Evolutionary conservation across 1,139 yeast genomes (phyloP).

Genomic region (Candida sanyaensis): DNA sequence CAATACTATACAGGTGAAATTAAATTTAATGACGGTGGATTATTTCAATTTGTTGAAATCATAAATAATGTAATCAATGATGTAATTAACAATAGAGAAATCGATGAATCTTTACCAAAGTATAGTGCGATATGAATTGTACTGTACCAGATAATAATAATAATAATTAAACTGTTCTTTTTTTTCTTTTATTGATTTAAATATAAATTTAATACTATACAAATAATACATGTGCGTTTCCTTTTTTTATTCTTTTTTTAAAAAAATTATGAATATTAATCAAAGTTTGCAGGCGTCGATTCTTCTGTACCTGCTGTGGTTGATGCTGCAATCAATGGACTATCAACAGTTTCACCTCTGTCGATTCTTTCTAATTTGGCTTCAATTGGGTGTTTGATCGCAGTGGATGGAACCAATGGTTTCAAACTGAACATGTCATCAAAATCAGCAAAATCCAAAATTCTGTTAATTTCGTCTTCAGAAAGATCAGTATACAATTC

Average conservation of each 20-base stretch:
- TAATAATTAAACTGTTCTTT: constrained; percentile 2
- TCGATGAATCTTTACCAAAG: constrained; percentile 48
- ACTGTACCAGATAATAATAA: neutral
- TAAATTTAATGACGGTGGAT: constrained; percentile 51
- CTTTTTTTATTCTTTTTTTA: neutral
- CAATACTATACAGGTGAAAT: constrained; percentile 40
- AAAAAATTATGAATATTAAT: constrained; percentile 7
- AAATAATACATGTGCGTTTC: constrained; percentile 1
- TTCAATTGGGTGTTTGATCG: constrained; percentile 29
- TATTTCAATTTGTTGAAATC: constrained; percentile 36
- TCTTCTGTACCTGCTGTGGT: constrained; percentile 18
- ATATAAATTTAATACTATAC: constrained; percentile 5
- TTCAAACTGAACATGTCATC: constrained; percentile 48
- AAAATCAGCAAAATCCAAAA: constrained; percentile 50
- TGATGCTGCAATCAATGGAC: constrained; percentile 20
- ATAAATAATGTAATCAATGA: constrained; percentile 33
- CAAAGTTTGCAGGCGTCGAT: constrained; percentile 18
- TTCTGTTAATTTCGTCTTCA: constrained; percentile 29
- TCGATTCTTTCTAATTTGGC: constrained; percentile 21
- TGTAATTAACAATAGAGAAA: constrained; percentile 35
- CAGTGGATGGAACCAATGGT: constrained; percentile 32
- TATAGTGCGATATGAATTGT: constrained; percentile 21
- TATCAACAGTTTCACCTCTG: constrained; percentile 23
- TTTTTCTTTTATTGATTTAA: constrained; percentile 1
- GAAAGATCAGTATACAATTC: constrained; percentile 24